These are phyloP conservation scores for Phanerochaete sordida DNA, from an alignment of 768 basidiomycete species.

Conservation along the genomic window DNA sequence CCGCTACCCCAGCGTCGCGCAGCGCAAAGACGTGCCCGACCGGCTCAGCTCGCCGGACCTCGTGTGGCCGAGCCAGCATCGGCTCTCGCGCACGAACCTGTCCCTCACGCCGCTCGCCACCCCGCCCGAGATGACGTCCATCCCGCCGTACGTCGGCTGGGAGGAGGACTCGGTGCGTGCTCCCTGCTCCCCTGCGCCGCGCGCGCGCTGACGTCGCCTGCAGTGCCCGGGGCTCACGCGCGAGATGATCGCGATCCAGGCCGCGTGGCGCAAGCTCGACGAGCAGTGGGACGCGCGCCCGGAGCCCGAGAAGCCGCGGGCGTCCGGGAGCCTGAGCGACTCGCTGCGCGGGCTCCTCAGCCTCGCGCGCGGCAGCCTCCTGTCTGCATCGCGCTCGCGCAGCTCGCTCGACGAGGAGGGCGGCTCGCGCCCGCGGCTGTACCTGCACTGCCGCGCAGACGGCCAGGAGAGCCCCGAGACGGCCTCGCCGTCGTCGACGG, in stretches of 20 bases:
- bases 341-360: neutral
- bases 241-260: no score
- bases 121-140: neutral
- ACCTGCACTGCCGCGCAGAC: neutral
- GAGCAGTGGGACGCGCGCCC: neutral
- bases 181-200: no score
- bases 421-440: neutral
- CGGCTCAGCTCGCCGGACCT: constrained; percentile 24
- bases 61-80: constrained; percentile 30
- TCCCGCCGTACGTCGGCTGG: neutral
- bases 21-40: constrained; percentile 26
- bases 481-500: neutral
- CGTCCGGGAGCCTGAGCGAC: neutral
- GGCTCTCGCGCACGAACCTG: constrained; percentile 19
- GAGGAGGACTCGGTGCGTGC: neutral
- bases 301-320: neutral
- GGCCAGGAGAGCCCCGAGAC: neutral
- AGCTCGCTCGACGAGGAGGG: neutral
- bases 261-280: no score
- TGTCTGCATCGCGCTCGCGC: neutral
- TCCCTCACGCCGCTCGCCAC: neutral
- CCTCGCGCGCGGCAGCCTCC: neutral
- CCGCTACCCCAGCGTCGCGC: constrained; percentile 39
- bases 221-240: no score
- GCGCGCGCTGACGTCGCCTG: no score